A percentile compares a stretch with the other conserved stretches of the same genome.
Evolutionary conservation across 176 grass and related monocot species (phyloP).

Genomic region (Bonia amplexicaulis): DNA sequence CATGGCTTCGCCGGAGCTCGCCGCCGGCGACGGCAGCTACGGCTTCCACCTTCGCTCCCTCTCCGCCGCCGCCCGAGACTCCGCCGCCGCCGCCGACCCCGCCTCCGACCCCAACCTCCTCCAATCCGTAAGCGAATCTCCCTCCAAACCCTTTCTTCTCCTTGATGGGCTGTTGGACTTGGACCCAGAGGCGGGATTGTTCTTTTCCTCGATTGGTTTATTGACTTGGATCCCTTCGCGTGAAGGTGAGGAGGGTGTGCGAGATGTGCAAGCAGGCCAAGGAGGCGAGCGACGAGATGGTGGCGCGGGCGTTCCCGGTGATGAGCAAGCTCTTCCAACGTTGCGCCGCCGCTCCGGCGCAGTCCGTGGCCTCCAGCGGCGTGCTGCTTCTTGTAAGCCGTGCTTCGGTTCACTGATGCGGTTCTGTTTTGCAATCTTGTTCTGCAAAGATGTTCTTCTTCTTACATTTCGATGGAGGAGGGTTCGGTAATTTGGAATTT

Average conservation of each 20-base stretch:
- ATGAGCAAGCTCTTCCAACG: slow-evolving; percentile 94
- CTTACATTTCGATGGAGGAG: neutral
- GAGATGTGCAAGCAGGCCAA: slow-evolving; percentile 57
- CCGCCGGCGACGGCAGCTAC: slow-evolving; percentile 51
- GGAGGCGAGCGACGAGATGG: slow-evolving; percentile 64
- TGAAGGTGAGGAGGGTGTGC: slow-evolving; percentile 71
- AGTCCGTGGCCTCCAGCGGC: slow-evolving; percentile 70
- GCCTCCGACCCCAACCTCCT: slow-evolving; percentile 76
- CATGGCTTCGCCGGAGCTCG: slow-evolving; percentile 41
- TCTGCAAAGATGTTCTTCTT: neutral
- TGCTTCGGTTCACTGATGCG: neutral
- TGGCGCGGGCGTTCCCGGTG: slow-evolving; percentile 74
- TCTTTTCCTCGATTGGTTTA: neutral
- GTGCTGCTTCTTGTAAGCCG: slow-evolving; percentile 62
- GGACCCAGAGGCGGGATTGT: neutral
- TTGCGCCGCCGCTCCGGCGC: slow-evolving; percentile 56
- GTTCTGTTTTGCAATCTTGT: neutral
- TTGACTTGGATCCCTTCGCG: neutral
- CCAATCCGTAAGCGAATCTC: slow-evolving; percentile 58
- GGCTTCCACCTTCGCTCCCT: slow-evolving; percentile 93
- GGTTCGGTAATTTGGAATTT: neutral
- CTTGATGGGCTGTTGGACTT: neutral
- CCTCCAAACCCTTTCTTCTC: neutral
- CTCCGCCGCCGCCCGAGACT: slow-evolving; percentile 75
- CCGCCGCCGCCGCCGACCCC: slow-evolving; percentile 56